Evolutionary conservation across 2,329 filamentous ascomycete species (phyloP), one percentile per base, ranked within the genome.

Genomic region (Teratosphaeria viscida): DNA sequence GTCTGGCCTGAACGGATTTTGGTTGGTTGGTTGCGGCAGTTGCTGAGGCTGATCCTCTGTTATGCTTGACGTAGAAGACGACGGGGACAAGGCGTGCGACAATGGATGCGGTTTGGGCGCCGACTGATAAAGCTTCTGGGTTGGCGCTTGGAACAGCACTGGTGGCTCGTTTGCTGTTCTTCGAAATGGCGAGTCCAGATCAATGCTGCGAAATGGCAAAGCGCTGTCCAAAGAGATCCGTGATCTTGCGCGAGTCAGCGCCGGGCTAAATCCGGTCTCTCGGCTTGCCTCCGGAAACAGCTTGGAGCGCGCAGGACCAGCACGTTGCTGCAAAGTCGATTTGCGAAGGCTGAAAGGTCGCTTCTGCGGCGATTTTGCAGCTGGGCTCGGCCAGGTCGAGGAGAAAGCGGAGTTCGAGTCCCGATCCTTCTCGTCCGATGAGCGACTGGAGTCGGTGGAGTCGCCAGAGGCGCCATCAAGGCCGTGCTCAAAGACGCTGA

Each of bases 251-350:
- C 71, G 67, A 10, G 66, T 67, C 29, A 68, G 55, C 14, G 69
- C 64, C 35, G 71, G 65, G 59, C 64, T 69, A 53, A 65, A 61
- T 35, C 60, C 58, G 2, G 62, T 56, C 19, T 70, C 67, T n/a
- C 63, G 65, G 34, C 63, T 59, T 3, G 66, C 57, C 37, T 79
- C 77, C 26, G 70, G 69, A 32, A 70, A 70, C 27, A 75, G 68
- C 63, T 74, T 72, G 26, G 75, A 69, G 27, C 73, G 70, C 57
- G 67, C 73, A 19, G 74, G 66, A 52, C 84, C 82, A 63, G 88
- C 83, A 49, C 92, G 86, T 73, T 96, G 92, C 70, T 95, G 90
- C 27, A 96, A 75, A 0, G 92, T 96, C 2, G 91, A 95, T 71
- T 87, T 92, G 61, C 92, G 83, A 55, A 96, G 77, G 19, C 68